Evolutionary conservation across 345 rosid genomes (phyloP).

Genomic region (Aurinia saxatilis): DNA sequence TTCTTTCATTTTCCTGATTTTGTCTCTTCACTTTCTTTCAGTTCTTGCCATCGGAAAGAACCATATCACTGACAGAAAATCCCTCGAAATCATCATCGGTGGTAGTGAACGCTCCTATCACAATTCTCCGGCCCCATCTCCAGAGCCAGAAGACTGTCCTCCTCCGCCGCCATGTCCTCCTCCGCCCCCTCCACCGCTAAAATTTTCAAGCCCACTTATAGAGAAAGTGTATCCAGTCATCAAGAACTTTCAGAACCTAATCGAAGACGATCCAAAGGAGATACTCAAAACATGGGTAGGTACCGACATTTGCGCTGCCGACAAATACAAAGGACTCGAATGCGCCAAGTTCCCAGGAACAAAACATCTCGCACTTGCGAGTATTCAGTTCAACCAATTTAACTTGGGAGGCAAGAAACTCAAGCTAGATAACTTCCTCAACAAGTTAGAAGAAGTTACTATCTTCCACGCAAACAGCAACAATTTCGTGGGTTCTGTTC

Average conservation of each 20-base stretch:
- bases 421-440: conserved; percentile 50
- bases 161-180: conserved; percentile 5
- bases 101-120: neutral
- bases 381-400: conserved; percentile 79
- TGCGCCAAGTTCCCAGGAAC: conserved; percentile 76
- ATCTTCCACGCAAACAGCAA: conserved; percentile 86
- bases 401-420: conserved; percentile 57
- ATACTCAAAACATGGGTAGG: conserved; percentile 71
- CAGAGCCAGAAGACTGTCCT: conserved; percentile 11
- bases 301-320: conserved; percentile 45
- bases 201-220: conserved; percentile 23
- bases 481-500: conserved; percentile 53
- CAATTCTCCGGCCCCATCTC: conserved; percentile 4
- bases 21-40: conserved; percentile 13
- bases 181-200: neutral
- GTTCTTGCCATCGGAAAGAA: neutral
- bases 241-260: conserved; percentile 57
- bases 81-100: conserved; percentile 23
- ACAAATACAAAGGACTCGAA: conserved; percentile 59
- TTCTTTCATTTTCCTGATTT: conserved; percentile 1
- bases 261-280: conserved; percentile 60
- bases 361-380: conserved; percentile 56
- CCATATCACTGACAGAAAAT: conserved; percentile 12
- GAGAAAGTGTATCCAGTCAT: conserved; percentile 49
- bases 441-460: conserved; percentile 63